phyloP scores from a whole-genome alignment of 768 basidiomycete genomes.

The Trametes coccinea region DNA sequence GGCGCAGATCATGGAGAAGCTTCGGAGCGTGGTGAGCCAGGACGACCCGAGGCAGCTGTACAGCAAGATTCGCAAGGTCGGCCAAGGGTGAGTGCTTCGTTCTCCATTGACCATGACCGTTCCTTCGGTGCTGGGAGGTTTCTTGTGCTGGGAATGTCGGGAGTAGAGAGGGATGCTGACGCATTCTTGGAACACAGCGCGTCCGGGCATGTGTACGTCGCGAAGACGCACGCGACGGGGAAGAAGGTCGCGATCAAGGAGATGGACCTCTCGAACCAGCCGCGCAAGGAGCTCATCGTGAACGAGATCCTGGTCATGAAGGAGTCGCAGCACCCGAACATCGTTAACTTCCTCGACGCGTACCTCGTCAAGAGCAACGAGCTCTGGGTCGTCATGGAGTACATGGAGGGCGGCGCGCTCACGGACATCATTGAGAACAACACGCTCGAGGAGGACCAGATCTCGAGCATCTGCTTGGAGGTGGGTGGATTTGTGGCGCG shows the following conservation, averaged over 20 bases:
- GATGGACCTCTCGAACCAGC: slow-evolving; percentile 95
- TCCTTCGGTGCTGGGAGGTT: not conserved
- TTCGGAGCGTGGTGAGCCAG: slow-evolving; percentile 81
- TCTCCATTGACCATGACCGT: not conserved
- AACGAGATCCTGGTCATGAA: slow-evolving; percentile 99
- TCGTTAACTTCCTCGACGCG: slow-evolving; percentile 92
- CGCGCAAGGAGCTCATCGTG: slow-evolving; percentile 95
- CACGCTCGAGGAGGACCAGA: slow-evolving; percentile 92
- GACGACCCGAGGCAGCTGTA: slow-evolving; percentile 90
- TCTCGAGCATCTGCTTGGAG: slow-evolving; percentile 88
- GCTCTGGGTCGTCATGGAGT: slow-evolving; percentile 98
- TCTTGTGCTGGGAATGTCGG: not conserved
- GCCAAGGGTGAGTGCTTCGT: slow-evolving; percentile 78
- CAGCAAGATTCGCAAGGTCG: slow-evolving; percentile 98
- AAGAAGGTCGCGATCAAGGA: slow-evolving; percentile 97
- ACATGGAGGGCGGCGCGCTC: slow-evolving; percentile 97
- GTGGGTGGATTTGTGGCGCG: slow-evolving; percentile 43
- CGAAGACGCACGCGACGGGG: slow-evolving; percentile 81
- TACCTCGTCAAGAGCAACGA: slow-evolving; percentile 88
- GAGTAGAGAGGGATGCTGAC: not conserved
- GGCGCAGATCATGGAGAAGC: slow-evolving; percentile 97
- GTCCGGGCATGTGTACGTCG: slow-evolving; percentile 97
- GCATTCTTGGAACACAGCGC: slow-evolving; percentile 54
- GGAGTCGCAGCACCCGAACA: slow-evolving; percentile 95
- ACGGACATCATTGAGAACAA: slow-evolving; percentile 99